Evolutionary conservation across 768 basidiomycete genomes (phyloP).

Genomic region (Kwoniella bestiolae): DNA sequence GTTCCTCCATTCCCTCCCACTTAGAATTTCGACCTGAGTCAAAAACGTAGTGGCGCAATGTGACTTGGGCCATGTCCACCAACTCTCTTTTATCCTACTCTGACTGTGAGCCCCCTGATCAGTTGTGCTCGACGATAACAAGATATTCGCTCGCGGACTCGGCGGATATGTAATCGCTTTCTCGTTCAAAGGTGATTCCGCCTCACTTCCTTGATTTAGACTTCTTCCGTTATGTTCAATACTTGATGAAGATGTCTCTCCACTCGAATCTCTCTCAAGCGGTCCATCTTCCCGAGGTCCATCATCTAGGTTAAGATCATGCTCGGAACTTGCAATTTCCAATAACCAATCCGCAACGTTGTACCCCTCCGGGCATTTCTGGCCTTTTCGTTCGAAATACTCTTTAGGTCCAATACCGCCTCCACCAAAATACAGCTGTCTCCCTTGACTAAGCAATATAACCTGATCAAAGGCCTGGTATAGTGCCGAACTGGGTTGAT

Average conservation of each 20-base stretch:
- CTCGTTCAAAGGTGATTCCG: constrained; percentile 27
- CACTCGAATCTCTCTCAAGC: constrained; percentile 14
- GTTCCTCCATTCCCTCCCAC: constrained; percentile 83
- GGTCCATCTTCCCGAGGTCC: neutral
- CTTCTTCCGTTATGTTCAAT: neutral
- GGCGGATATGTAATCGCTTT: constrained; percentile 19
- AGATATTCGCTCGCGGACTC: constrained; percentile 4
- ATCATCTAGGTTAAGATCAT: neutral
- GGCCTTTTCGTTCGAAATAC: constrained; percentile 65
- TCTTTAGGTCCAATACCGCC: constrained; percentile 73
- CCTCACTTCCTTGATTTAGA: neutral
- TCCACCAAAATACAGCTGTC: constrained; percentile 75
- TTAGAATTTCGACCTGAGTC: constrained; percentile 82
- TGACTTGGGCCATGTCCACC: constrained; percentile 34
- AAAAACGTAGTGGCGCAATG: constrained; percentile 77
- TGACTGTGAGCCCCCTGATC: neutral
- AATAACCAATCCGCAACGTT: constrained; percentile 92
- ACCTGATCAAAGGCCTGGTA: constrained; percentile 85
- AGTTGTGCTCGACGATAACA: constrained; percentile 3
- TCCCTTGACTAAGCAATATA: constrained; percentile 72
- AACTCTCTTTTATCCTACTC: constrained; percentile 1
- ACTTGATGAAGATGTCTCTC: constrained; percentile 1
- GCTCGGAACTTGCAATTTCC: constrained; percentile 71
- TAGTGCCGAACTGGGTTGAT: constrained; percentile 83
- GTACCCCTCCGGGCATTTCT: constrained; percentile 74